Evolutionary conservation across 2,329 filamentous ascomycete species (phyloP).

Genomic region (Diaporthe eres): DNA sequence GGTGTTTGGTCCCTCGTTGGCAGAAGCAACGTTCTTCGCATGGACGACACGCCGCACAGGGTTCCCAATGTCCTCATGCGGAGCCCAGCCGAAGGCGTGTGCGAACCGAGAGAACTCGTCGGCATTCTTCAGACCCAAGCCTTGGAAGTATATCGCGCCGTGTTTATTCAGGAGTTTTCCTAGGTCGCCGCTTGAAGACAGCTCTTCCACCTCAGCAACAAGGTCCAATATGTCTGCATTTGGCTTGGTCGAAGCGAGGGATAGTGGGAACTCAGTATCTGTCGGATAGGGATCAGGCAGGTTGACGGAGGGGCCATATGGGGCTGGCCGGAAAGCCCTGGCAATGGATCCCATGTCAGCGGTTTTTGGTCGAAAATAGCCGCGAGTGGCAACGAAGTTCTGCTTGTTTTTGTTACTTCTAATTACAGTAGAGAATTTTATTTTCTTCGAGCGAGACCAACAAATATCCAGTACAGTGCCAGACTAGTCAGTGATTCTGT

Average conservation of each 20-base stretch:
- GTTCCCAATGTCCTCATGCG: constrained; percentile 48
- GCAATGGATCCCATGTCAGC: constrained; percentile 11
- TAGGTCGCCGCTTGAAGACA: background rate
- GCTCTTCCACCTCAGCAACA: background rate
- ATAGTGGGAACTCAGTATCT: background rate
- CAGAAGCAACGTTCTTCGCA: constrained; percentile 47
- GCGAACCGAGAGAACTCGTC: constrained; percentile 47
- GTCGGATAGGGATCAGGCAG: background rate
- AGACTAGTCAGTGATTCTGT: background rate
- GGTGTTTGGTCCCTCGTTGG: constrained; percentile 48
- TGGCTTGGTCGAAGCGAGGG: background rate
- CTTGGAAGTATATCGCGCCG: constrained; percentile 3
- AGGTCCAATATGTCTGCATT: background rate
- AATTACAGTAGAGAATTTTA: background rate
- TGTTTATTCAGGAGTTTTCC: background rate
- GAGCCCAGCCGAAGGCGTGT: constrained; percentile 47
- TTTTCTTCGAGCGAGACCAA: background rate
- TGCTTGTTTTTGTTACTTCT: background rate
- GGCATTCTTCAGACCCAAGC: background rate
- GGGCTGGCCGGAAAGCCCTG: background rate
- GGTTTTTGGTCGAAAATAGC: background rate
- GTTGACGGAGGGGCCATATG: constrained; percentile 5
- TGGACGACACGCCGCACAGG: constrained; percentile 46
- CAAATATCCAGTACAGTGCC: background rate
- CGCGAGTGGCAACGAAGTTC: background rate